phyloP scores from a whole-genome alignment of 305 asterid species.

The Fraxinus floribunda region DNA sequence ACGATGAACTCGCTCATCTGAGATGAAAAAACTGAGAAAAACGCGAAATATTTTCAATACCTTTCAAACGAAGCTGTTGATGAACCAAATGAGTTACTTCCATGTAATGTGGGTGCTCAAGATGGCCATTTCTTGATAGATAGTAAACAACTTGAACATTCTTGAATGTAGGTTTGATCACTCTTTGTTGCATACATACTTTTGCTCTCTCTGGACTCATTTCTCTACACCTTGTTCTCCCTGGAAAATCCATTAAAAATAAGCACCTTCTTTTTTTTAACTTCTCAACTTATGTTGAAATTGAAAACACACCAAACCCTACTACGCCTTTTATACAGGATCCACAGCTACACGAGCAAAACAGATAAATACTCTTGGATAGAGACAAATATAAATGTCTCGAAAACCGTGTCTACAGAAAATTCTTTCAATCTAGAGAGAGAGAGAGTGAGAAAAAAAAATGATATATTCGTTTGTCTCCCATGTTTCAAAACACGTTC shows the following conservation, averaged over 20 bases:
- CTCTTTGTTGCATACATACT: slow-evolving; percentile 2
- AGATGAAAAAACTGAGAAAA: no score
- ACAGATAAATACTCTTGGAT: slow-evolving; percentile 26
- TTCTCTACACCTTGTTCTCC: slow-evolving; percentile 39
- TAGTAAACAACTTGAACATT: slow-evolving; percentile 73
- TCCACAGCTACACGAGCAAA: slow-evolving; percentile 21
- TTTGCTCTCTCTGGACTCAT: slow-evolving; percentile 43
- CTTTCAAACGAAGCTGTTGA: slow-evolving; percentile 76
- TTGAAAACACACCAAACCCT: slow-evolving; percentile 2
- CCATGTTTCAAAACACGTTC: no score
- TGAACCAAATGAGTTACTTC: slow-evolving; percentile 65
- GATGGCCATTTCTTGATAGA: slow-evolving; percentile 79
- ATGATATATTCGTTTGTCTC: no score
- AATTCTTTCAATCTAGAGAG: slow-evolving; percentile 28
- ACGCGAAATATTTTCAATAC: slow-evolving; percentile 17
- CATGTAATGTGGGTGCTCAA: slow-evolving; percentile 86
- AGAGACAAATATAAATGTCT: slow-evolving; percentile 17
- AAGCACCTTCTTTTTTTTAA: background rate
- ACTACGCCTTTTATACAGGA: background rate
- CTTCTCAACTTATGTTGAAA: background rate
- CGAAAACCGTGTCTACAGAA: slow-evolving; percentile 30
- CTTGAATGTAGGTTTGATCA: slow-evolving; percentile 49
- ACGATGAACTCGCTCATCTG: background rate
- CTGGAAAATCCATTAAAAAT: slow-evolving; percentile 38
- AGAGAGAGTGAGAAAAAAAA: no score